Conservation (phyloP, 352 stramenopile species). For the Thalassiosira hispida region DNA sequence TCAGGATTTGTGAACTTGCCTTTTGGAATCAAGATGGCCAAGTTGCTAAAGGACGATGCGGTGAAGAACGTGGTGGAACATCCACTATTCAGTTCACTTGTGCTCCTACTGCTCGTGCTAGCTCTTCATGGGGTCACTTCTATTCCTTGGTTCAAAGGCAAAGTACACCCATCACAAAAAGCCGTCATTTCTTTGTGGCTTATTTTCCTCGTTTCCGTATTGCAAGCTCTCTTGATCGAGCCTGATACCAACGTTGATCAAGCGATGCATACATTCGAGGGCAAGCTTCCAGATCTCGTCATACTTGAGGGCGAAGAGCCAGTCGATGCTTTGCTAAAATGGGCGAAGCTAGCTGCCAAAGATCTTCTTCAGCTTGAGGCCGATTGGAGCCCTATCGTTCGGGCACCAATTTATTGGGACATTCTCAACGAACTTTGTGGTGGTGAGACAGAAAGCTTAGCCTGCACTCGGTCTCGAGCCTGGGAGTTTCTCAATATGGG, state of each 20-base stretch:
- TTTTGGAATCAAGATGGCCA: conserved; percentile 44
- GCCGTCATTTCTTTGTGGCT: conserved; percentile 28
- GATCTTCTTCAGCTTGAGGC: too few species aligned
- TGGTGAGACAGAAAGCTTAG: conserved; percentile 33
- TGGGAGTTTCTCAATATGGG: conserved; percentile 61
- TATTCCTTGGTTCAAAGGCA: conserved; percentile 33
- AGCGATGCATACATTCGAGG: conserved; percentile 58
- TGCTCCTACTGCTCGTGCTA: conserved; percentile 41
- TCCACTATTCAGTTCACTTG: conserved; percentile 51
- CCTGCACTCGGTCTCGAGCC: conserved; percentile 48
- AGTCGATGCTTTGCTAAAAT: conserved; percentile 60
- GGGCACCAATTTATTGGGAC: conserved; percentile 55
- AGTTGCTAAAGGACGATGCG: conserved; percentile 47
- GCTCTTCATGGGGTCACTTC: conserved; percentile 19
- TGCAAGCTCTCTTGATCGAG: conserved; percentile 56
- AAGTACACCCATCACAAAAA: conserved; percentile 40
- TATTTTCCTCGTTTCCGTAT: conserved; percentile 43
- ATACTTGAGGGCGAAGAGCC: conserved; percentile 64
- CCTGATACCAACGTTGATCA: conserved; percentile 49
- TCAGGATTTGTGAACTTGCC: conserved; percentile 49
- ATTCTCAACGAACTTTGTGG: conserved; percentile 64
- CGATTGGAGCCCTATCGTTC: conserved; percentile 57
- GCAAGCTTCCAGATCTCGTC: conserved; percentile 55
- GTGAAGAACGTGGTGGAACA: conserved; percentile 45
- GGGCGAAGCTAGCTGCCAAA: conserved; percentile 52